These are phyloP conservation scores for Epichloe sp. DNA, from an alignment of 2,329 filamentous ascomycete species.

Conservation along the genomic window DNA sequence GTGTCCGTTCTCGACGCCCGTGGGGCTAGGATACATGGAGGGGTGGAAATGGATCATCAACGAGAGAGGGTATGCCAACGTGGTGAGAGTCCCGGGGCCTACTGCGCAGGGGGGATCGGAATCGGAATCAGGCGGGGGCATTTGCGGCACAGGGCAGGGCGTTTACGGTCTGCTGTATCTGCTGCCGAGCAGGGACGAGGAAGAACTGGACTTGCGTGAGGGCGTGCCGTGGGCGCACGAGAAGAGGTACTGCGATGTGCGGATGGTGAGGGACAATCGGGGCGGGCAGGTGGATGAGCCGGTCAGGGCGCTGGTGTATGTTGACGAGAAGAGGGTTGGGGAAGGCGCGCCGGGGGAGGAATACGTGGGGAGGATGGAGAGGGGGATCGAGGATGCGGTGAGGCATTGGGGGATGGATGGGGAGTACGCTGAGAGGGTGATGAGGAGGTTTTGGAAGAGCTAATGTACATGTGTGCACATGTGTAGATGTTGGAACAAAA, in stretches of 20 bases:
- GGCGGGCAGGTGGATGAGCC: conserved; percentile 11
- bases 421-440: conserved; percentile 38
- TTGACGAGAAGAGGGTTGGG: conserved; percentile 31
- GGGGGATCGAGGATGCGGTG: conserved; percentile 45
- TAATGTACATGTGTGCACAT: rapidly evolving
- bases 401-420: conserved; percentile 37
- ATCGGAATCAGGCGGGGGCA: too few species aligned
- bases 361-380: conserved; percentile 52
- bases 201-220: conserved; percentile 41
- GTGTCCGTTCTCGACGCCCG: conserved; percentile 42
- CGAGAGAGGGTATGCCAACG: conserved; percentile 52
- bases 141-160: conserved; percentile 7
- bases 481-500: too few species aligned
- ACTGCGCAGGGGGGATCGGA: too few species aligned
- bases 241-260: conserved; percentile 29
- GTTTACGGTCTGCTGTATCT: conserved; percentile 47
- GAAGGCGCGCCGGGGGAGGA: conserved; percentile 35
- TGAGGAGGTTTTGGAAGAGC: conserved; percentile 30
- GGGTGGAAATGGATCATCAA: conserved; percentile 56
- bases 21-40: conserved; percentile 43
- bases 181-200: conserved; percentile 36
- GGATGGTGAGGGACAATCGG: conserved; percentile 13
- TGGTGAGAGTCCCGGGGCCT: conserved; percentile 24
- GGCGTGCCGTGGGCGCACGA: conserved; percentile 51
- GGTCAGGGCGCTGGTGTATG: conserved; percentile 42